phyloP scores from a whole-genome alignment of 148 eudicot species.

The Vaccinium myrtillus region DNA sequence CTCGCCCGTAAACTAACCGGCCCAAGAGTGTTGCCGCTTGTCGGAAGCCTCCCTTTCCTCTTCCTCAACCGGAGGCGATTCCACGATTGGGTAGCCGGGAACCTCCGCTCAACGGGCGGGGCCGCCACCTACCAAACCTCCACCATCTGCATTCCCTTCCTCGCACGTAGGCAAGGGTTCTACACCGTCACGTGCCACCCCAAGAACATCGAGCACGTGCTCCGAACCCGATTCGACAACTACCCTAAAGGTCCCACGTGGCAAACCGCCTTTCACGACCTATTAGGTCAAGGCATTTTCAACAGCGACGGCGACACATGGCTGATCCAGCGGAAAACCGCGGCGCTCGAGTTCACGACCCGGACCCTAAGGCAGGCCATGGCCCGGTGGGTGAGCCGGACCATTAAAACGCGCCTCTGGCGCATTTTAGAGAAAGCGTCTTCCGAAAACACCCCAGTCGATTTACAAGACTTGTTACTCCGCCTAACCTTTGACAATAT shows the following conservation, averaged over 20 bases:
- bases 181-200: slow-evolving; percentile 87
- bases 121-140: slow-evolving; percentile 77
- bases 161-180: slow-evolving; percentile 71
- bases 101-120: slow-evolving; percentile 52
- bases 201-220: slow-evolving; percentile 73
- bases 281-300: slow-evolving; percentile 81
- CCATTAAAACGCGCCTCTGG: slow-evolving; percentile 71
- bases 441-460: slow-evolving; percentile 39
- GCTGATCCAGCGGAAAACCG: slow-evolving; percentile 82
- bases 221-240: slow-evolving; percentile 76
- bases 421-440: slow-evolving; percentile 56
- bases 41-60: slow-evolving; percentile 69
- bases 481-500: slow-evolving; percentile 80
- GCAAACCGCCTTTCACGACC: slow-evolving; percentile 82
- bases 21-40: slow-evolving; percentile 63
- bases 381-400: slow-evolving; percentile 89
- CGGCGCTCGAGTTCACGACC: slow-evolving; percentile 87
- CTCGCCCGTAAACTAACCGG: slow-evolving; percentile 45
- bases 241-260: slow-evolving; percentile 88
- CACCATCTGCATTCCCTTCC: slow-evolving; percentile 70
- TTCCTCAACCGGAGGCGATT: slow-evolving; percentile 55
- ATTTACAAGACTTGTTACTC: slow-evolving; percentile 62
- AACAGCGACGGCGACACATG: slow-evolving; percentile 85
- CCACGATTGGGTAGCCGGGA: slow-evolving; percentile 76
- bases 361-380: slow-evolving; percentile 80